phyloP scores from a whole-genome alignment of 805 yeast genomes.

The Torulaspora delbrueckii region DNA sequence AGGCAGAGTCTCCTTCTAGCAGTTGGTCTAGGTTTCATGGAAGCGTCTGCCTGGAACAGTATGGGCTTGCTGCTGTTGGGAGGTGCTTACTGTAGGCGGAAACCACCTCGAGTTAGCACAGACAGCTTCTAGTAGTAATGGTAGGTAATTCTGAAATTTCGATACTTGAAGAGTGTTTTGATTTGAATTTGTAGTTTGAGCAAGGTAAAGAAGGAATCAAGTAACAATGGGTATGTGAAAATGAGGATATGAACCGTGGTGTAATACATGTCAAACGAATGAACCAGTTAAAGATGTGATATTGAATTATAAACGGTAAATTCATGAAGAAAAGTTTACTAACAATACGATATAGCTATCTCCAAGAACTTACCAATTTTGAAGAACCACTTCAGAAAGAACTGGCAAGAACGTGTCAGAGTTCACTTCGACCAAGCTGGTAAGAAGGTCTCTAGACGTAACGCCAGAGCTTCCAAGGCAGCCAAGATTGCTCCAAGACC shows the following conservation, averaged over 20 bases:
- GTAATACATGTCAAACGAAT: not conserved
- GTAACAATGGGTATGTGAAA: constrained; percentile 42
- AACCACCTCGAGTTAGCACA: not conserved
- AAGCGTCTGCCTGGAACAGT: not conserved
- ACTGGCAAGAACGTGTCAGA: constrained; percentile 99
- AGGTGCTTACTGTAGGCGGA: not conserved
- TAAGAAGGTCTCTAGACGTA: constrained; percentile 96
- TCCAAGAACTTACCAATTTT: constrained; percentile 97
- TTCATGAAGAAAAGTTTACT: constrained; percentile 8
- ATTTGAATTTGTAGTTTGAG: constrained; percentile 1
- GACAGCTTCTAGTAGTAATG: not conserved
- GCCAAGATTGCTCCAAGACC: constrained; percentile 97
- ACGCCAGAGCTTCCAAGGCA: constrained; percentile 88
- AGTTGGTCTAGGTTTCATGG: not conserved
- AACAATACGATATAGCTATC: constrained; percentile 60
- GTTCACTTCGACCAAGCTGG: constrained; percentile 99
- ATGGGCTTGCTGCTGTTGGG: not conserved
- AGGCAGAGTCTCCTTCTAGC: not conserved
- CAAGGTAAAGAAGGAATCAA: constrained; percentile 32
- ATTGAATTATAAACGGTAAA: not conserved
- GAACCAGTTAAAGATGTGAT: not conserved
- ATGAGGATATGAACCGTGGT: constrained; percentile 1
- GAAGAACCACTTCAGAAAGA: constrained; percentile 99
- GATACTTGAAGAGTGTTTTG: constrained; percentile 1
- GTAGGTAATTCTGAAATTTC: constrained; percentile 1